Evolutionary conservation across 2,329 filamentous ascomycete genomes (phyloP), one percentile per base, ranked within the genome.

Genomic region (Zarea fungicola): DNA sequence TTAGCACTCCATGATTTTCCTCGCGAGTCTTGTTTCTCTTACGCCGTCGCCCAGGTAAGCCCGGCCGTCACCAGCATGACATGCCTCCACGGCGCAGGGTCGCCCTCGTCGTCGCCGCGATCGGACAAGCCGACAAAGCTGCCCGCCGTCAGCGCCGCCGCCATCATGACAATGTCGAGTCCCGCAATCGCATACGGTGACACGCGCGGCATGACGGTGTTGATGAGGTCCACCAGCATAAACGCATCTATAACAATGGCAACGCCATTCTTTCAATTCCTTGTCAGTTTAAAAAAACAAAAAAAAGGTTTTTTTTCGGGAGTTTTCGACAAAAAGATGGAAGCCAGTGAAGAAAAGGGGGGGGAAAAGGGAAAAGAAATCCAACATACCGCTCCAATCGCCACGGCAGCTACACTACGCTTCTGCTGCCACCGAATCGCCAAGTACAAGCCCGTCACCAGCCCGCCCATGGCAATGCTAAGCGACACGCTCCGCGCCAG

Each of bases 121-220:
- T 49, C 46, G 18, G 46, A 42, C n/a, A 49, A 26, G 13, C 31
- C 46, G 40, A 49, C 46, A 23, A 49, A 49, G 18, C 37, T 16
- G 18, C 46, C 46, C 5, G 46, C 46, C 39, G 46, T 49, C 16
- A 49, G 46, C 11, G 46, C 46, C 5, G 46, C 46, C 8, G 39
- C 46, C 19, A 49, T 18, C 46, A 49, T 49, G 31, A 49, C 46
- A 16, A 42, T n/a, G 40, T 49, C 46, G n/a, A 49, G 39, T 7
- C 46, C 39, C 22, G 39, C 46, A 25, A 42, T 49, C 9, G 46
- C 39, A 34, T 43, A 49, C 1, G 46, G 46, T 25, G 46, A 42
- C 10, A 49, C 39, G 4, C 46, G 46, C n/a, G 46, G 46, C 18
- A 49, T 23, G n/a, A 42, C 29, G 14, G 46, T 36, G 31, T 49